Evolutionary conservation across 1,139 yeast genomes (phyloP), one percentile per base, ranked within the genome.

Genomic region (Nematodospora anomalae): DNA sequence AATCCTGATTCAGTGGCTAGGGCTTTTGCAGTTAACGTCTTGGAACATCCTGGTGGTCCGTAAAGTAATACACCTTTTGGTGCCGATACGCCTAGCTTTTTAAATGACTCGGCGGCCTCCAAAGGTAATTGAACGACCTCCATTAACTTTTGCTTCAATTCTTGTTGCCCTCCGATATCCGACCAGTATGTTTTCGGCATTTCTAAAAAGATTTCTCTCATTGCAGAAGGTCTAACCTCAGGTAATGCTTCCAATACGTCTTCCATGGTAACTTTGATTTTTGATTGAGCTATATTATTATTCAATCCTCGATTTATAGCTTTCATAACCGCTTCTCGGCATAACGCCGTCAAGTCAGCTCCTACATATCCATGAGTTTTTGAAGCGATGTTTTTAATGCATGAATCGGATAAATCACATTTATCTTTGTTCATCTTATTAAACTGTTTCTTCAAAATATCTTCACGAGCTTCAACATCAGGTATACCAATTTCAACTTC

Each of bases 21-120:
- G 0, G 97, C 97, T 55, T 90, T 90, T 1, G 97, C 97, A 0
- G 96, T 87, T 42, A 90, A 64, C 0, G 97, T 90, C 53, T 90
- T 90, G 6, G 97, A 89, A 63, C 97, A 90, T 6, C 97, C 97
- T 0, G 97, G 97, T 1, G 97, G 97, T 0, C 97, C 97, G 57
- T 90, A 90, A 13, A 90, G 65, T 32, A 90, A 61, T 1, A 90
- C 84, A 26, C 97, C 97, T 51, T 88, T 85, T 2, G 99, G 98
- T 0, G 97, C 92, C 40, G 76, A 71, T 6, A 94, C 81, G 0
- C 97, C 98, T 8, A 94, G 67, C 28, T 75, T 68, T 16, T 68
- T 68, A 57, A 92, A 92, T 0, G 95, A 73, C 1, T 78, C 88
- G 0, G 89, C 76, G 1, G 95, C 95, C 41, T 84, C 84, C 25